Base-by-base conservation (phyloP, 164 flowering plant species). In the Tetrastigma voinierianum region DNA sequence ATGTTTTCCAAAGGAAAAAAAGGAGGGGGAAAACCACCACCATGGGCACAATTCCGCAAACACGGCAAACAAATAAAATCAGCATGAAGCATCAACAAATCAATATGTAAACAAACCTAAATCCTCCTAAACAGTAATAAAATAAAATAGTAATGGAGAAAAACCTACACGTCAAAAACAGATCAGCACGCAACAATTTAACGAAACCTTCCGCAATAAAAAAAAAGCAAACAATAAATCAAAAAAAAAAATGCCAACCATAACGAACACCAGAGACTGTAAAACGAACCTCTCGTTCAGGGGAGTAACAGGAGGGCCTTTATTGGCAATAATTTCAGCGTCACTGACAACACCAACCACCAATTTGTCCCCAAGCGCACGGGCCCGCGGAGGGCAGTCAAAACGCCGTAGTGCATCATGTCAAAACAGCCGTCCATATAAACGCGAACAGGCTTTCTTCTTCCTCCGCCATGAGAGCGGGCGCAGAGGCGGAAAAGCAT, bases 361-460 rank as follows among this genome's bases (percentile, higher is more conserved):
- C 71, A 94, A 77, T 66, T 91, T 83, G 63, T 94, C 97, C 7
- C 98, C 98, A 4, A 94, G 86, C 13, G 98, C 97, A 9, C 94
- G 89, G 15, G 98, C 98, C 74, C 91, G 3, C 98, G 94, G 16
- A 94, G 82, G 16, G 98, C 98, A 69, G 91, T 94, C 74, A 93
- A 88, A 62, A 91, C 97, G 24, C 98, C 98, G 73, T 94, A 94
- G 67, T 94, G 98, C 98, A 94, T 94, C 93, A 94, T 88, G 67
- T 94, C 98, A 58, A 94, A 94, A 68, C 98, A 94, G 1, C 98
- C 98, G 62, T 94, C 98, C 98, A 94, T 94, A 74, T 94, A 94
- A 7, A 94, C 98, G n/a, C 98, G 84, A 3, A 94, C 65, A 0
- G 89, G 87, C 65, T n/a, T 74, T 81, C 83, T 80, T 81, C 71